Conservation (phyloP, 1,139 yeast species). For the Yamadazyma conglobata region DNA sequence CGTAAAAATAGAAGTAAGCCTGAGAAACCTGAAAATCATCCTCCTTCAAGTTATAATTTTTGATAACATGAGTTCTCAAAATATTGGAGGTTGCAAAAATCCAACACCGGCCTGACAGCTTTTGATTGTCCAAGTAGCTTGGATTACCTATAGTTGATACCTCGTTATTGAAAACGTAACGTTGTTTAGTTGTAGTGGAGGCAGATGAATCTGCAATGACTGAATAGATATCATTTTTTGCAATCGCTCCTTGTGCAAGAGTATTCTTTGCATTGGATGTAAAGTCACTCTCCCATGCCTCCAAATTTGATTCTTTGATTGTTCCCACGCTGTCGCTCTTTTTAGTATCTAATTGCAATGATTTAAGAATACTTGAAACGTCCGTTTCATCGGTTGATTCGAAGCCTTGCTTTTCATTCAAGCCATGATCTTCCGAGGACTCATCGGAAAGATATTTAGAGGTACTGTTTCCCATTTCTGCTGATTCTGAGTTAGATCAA, state of each 20-base stretch:
- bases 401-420: constrained; percentile 2
- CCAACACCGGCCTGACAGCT: constrained; percentile 81
- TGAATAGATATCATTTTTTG: constrained; percentile 45
- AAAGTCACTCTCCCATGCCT: constrained; percentile 52
- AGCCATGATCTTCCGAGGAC: neutral
- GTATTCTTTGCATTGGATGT: constrained; percentile 51
- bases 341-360: constrained; percentile 4
- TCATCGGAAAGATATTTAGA: constrained; percentile 3
- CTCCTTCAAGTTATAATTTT: constrained; percentile 60
- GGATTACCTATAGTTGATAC: constrained; percentile 69
- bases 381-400: constrained; percentile 4
- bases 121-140: constrained; percentile 59
- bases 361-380: constrained; percentile 2
- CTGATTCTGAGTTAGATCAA: too few species aligned
- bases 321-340: constrained; percentile 12
- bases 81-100: constrained; percentile 78
- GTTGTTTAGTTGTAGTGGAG: constrained; percentile 26
- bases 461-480: constrained; percentile 10
- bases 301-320: constrained; percentile 19
- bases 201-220: constrained; percentile 34
- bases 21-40: constrained; percentile 67
- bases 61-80: constrained; percentile 59
- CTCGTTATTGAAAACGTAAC: constrained; percentile 55
- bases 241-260: constrained; percentile 57
- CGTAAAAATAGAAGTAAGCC: constrained; percentile 32